Evolutionary conservation across 441 rosid species (phyloP).

Genomic region (Erodium trifolium): DNA sequence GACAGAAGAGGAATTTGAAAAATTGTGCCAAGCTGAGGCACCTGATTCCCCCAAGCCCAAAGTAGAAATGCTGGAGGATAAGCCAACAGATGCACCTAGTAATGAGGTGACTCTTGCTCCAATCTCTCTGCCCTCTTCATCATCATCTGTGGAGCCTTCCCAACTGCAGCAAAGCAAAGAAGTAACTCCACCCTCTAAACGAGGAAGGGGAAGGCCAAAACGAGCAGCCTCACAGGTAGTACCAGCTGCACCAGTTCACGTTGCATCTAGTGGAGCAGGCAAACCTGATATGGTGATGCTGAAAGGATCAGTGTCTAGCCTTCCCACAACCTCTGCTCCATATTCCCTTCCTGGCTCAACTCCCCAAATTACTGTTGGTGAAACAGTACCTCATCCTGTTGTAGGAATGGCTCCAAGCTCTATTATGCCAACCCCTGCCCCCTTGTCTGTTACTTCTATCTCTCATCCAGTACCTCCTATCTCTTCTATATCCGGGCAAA

Average conservation of each 20-base stretch:
- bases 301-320: conserved; percentile 32
- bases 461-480: conserved; percentile 25
- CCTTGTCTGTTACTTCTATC: conserved; percentile 26
- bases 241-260: conserved; percentile 26
- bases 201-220: conserved; percentile 97
- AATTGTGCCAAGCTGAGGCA: conserved; percentile 72
- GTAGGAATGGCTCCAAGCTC: conserved; percentile 24
- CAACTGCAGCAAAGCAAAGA: conserved; percentile 39
- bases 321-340: conserved; percentile 24
- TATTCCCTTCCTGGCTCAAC: conserved; percentile 24
- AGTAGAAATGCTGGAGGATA: conserved; percentile 42
- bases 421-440: conserved; percentile 20
- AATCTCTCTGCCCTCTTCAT: conserved; percentile 18
- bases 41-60: conserved; percentile 58
- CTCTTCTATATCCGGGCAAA: conserved; percentile 30
- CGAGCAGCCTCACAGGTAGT: conserved; percentile 45
- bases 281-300: conserved; percentile 32
- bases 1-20: conserved; percentile 96
- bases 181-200: conserved; percentile 65
- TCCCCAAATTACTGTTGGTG: conserved; percentile 21
- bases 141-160: conserved; percentile 25
- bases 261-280: conserved; percentile 30
- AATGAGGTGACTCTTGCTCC: conserved; percentile 32
- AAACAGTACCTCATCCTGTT: conserved; percentile 18
- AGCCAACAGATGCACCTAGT: conserved; percentile 23